These are phyloP conservation scores for Leishmania major DNA, from an alignment of 208 protist genomes.

Conservation along the genomic window DNA sequence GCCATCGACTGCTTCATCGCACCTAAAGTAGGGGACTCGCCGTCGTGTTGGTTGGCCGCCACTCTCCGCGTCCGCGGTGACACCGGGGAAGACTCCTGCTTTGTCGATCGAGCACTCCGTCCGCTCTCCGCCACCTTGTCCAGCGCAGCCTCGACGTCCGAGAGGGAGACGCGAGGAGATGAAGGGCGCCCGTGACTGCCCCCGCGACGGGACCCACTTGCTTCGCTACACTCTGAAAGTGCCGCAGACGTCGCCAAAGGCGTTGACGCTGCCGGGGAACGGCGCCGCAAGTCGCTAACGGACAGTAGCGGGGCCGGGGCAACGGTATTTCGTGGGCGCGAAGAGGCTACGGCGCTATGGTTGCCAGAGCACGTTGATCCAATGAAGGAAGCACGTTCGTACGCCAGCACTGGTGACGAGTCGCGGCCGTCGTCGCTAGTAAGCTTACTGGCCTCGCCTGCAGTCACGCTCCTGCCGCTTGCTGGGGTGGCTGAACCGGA, in stretches of 20 bases:
- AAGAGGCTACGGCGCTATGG: neutral
- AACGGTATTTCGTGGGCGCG: neutral
- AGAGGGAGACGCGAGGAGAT: slow-evolving; percentile 19
- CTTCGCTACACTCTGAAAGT: neutral
- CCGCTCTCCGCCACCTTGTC: neutral
- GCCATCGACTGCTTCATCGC: slow-evolving; percentile 13
- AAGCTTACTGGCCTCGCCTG: neutral
- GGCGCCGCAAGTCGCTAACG: slow-evolving; percentile 9
- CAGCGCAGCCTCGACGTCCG: neutral
- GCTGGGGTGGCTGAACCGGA: neutral
- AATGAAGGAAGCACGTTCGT: slow-evolving; percentile 2
- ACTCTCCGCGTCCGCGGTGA: neutral
- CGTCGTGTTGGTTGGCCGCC: neutral
- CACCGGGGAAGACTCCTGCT: neutral
- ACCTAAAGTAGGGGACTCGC: slow-evolving; percentile 9
- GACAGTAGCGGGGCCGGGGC: slow-evolving; percentile 9
- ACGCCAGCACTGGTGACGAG: slow-evolving; percentile 17
- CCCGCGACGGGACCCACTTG: too few species aligned
- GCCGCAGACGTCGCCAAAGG: neutral
- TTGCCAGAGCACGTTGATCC: neutral
- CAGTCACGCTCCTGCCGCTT: neutral
- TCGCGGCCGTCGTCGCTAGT: neutral
- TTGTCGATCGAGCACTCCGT: neutral
- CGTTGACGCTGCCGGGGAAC: neutral
- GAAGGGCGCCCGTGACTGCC: slow-evolving; percentile 2